Base-by-base conservation (phyloP, 2,329 filamentous ascomycete genomes). In the Metarhizium sp. region DNA sequence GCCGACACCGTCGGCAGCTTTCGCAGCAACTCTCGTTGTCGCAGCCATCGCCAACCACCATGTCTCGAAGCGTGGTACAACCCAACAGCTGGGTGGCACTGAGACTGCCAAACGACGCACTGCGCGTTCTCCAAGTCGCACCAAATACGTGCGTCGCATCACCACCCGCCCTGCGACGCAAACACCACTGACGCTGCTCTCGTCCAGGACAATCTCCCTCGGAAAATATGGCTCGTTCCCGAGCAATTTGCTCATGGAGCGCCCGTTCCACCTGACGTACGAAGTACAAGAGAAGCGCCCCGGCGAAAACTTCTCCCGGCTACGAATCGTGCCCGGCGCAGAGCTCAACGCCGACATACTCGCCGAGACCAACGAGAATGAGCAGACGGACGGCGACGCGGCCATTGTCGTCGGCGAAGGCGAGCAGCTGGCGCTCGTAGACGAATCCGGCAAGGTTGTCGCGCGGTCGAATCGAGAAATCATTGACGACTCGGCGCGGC, bases 151-250 rank as follows among this genome's bases (percentile, higher is more conserved):
- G 70, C 59, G 68, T 59, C 50, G 13, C 53, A 51, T 55, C 16
- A 40, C 20, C 48, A 50, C 18, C 51, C 34, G 13, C 10, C 20
- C 32, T 13, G 16, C 40, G 11, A 14, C 43, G 14, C 32, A 53
- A 43, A 53, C 18, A 30, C 57, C 57, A 59, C 64, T 67, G 58
- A 69, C 61, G 45, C 53, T 66, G 10, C 36, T 40, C 32, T 18
- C 43, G 43, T 68, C 43, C 63, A 96, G 92, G 45, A 89, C 84
- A 48, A 87, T 97, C 60, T 90, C 89, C 2, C 78, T 97, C 38
- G 91, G 91, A 55, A 97, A 96, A 81, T 95, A 94, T 69, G 94
- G 94, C 60, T 84, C 84, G 2, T 96, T 99, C 67, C 87, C 90
- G 16, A 85, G 89, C 53, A 96, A 97, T 67, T 81, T 94, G 36